Evolutionary conservation across 1,139 yeast species (phyloP).

Genomic region (Suhomyces ambrosiae): DNA sequence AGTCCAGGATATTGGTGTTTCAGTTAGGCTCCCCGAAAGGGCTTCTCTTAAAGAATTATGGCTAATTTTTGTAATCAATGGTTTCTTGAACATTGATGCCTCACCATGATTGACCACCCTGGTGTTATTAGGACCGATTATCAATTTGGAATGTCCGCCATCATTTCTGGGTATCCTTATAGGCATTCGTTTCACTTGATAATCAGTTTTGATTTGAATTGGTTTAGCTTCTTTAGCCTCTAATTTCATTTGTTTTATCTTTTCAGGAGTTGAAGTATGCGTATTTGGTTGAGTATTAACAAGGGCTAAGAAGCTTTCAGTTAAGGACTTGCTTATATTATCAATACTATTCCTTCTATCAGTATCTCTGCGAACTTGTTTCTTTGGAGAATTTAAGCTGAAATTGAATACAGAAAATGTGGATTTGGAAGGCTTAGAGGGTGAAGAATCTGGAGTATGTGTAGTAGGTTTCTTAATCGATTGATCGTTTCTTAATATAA

Average conservation of each 20-base stretch:
- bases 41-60: conserved; percentile 41
- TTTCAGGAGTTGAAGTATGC: conserved; percentile 8
- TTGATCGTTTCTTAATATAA: conserved; percentile 19
- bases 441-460: conserved; percentile 6
- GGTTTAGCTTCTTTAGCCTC: conserved; percentile 15
- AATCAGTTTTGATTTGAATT: conserved; percentile 16
- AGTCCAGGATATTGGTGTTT: neutral
- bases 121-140: conserved; percentile 52
- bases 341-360: conserved; percentile 13
- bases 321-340: conserved; percentile 19
- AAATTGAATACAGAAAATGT: conserved; percentile 18
- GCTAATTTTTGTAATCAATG: conserved; percentile 38
- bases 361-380: conserved; percentile 1
- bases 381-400: conserved; percentile 14
- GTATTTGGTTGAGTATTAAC: conserved; percentile 15
- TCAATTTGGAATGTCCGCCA: conserved; percentile 48
- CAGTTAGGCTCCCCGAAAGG: conserved; percentile 17
- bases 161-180: conserved; percentile 23
- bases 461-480: conserved; percentile 4
- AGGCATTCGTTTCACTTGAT: conserved; percentile 32
- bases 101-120: conserved; percentile 46
- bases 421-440: conserved; percentile 13
- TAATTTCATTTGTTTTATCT: conserved; percentile 10
- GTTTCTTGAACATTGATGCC: conserved; percentile 40
- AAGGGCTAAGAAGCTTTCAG: conserved; percentile 23